Conservation (phyloP, 208 protist species). For the Leishmania major region DNA sequence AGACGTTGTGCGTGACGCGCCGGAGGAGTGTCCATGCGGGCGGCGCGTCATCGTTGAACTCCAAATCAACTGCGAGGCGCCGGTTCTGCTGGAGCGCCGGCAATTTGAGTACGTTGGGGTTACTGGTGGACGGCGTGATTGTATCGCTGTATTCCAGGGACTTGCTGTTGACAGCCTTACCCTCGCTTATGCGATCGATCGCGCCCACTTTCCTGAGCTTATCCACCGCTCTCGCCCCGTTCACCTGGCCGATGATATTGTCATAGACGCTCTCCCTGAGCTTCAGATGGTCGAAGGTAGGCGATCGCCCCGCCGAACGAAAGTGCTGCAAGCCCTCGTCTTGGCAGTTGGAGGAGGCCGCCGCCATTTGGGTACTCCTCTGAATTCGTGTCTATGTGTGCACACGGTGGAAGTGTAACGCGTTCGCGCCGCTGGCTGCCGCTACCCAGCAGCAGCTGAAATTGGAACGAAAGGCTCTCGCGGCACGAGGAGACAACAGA, state of each 20-base stretch:
- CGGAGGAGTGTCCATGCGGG: slow-evolving; percentile 11
- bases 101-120: background rate
- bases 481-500: background rate
- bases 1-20: slow-evolving; percentile 24
- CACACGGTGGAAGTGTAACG: background rate
- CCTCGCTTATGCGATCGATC: background rate
- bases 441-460: background rate
- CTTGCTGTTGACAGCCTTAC: background rate
- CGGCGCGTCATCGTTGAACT: slow-evolving; percentile 19
- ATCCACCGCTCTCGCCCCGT: background rate
- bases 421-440: background rate
- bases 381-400: background rate
- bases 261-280: background rate
- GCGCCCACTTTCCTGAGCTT: background rate
- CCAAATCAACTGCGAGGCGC: slow-evolving; percentile 30
- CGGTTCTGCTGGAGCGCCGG: slow-evolving; percentile 8
- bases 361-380: background rate
- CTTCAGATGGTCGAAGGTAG: background rate
- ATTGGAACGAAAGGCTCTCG: background rate
- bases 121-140: background rate
- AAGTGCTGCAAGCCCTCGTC: background rate
- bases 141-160: background rate
- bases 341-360: background rate
- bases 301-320: background rate
- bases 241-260: background rate